phyloP scores from a whole-genome alignment of 176 grass and related monocot species.

The Carex kokanica region DNA sequence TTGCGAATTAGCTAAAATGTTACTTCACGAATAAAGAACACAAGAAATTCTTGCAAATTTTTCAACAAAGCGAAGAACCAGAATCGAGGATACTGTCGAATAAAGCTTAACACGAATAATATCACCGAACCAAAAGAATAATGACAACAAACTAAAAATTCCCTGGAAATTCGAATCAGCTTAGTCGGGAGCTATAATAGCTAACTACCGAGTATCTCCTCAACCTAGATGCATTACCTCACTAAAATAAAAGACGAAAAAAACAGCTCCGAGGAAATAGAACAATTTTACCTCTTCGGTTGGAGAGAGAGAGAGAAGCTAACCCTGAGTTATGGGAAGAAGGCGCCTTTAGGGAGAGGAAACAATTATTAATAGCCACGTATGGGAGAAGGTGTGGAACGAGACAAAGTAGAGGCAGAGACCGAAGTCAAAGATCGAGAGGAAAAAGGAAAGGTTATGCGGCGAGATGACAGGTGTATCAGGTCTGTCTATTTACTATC shows the following conservation, averaged over 20 bases:
- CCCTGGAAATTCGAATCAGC: not conserved
- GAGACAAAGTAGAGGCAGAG: not conserved
- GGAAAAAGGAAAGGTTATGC: slow-evolving; percentile 7
- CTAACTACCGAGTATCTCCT: not conserved
- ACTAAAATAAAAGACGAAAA: not conserved
- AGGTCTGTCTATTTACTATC: not conserved
- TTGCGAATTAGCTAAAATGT: not conserved
- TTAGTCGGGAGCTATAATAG: not conserved
- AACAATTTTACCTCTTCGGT: not conserved
- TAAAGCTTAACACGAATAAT: not conserved
- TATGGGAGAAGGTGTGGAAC: not conserved
- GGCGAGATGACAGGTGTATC: slow-evolving; percentile 10
- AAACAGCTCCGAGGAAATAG: not conserved
- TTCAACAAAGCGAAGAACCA: not conserved
- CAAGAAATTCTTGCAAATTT: not conserved
- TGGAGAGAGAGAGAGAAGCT: not conserved
- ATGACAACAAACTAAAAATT: not conserved
- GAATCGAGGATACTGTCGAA: not conserved
- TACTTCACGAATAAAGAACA: not conserved
- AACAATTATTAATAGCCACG: slow-evolving; percentile 6
- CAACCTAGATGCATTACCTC: not conserved
- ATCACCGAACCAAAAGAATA: not conserved
- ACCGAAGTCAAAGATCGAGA: not conserved
- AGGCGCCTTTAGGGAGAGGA: not conserved
- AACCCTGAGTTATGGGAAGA: not conserved